phyloP scores from a whole-genome alignment of 176 grass and related monocot genomes.

The Triticum timopheevii region DNA sequence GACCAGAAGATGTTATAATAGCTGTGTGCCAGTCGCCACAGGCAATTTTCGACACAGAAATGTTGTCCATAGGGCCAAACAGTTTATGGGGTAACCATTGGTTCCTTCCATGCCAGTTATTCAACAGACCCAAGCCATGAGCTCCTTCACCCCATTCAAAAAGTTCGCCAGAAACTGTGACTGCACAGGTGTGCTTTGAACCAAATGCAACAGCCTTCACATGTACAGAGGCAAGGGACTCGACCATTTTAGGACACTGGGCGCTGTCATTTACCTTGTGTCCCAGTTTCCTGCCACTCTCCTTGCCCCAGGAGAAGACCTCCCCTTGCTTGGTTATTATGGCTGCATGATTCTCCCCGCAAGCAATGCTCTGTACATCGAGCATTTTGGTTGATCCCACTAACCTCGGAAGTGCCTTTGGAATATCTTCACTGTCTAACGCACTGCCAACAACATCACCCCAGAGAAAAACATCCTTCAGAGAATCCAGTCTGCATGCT shows the following conservation, averaged over 20 bases:
- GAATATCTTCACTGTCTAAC: constrained; percentile 37
- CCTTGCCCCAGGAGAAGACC: constrained; percentile 87
- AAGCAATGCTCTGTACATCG: constrained; percentile 75
- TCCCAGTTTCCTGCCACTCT: constrained; percentile 50
- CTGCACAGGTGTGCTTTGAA: constrained; percentile 71
- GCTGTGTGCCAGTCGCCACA: constrained; percentile 92
- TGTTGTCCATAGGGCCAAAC: constrained; percentile 54
- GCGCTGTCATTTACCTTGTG: constrained; percentile 52
- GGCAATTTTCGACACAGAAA: constrained; percentile 73
- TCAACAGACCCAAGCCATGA: constrained; percentile 39
- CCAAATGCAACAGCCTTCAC: constrained; percentile 78
- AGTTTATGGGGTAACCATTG: constrained; percentile 79
- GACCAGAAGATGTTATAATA: constrained; percentile 71
- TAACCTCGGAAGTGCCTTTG: constrained; percentile 61
- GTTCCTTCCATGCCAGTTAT: constrained; percentile 40
- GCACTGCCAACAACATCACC: constrained; percentile 62
- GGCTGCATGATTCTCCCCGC: constrained; percentile 68
- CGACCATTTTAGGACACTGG: constrained; percentile 51
- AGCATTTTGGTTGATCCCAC: constrained; percentile 71
- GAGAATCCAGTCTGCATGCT: constrained; percentile 52
- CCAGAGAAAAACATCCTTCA: constrained; percentile 98
- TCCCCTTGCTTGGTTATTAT: constrained; percentile 90
- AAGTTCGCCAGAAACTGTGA: constrained; percentile 76
- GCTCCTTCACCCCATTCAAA: constrained; percentile 75
- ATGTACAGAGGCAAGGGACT: constrained; percentile 61